These are phyloP conservation scores for Penicillium pulvis DNA, from an alignment of 495 filamentous ascomycete genomes.

Conservation along the genomic window DNA sequence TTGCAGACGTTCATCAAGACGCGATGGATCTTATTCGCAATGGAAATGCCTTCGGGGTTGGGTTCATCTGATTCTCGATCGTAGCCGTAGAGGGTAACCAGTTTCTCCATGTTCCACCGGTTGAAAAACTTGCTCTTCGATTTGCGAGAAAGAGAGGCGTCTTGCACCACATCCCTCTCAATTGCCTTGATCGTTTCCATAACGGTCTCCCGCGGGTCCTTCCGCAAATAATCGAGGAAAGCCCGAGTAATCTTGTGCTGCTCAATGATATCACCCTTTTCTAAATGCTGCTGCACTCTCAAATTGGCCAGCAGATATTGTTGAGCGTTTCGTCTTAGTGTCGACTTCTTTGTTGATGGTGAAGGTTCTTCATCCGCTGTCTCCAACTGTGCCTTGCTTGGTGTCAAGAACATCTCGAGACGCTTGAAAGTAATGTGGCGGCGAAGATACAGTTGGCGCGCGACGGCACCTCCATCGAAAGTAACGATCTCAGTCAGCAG, in stretches of 20 bases:
- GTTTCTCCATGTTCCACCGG: slow-evolving; percentile 65
- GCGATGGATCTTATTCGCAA: slow-evolving; percentile 65
- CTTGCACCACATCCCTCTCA: slow-evolving; percentile 66
- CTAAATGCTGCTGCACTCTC: slow-evolving; percentile 65
- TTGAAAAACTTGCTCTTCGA: slow-evolving; percentile 74
- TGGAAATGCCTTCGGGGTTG: slow-evolving; percentile 36
- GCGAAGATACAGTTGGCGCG: slow-evolving; percentile 67
- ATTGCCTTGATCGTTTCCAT: slow-evolving; percentile 66
- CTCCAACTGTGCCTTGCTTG: slow-evolving; percentile 48
- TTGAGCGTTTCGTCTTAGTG: slow-evolving; percentile 74
- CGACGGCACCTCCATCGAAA: slow-evolving; percentile 79
- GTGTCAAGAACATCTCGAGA: slow-evolving; percentile 56
- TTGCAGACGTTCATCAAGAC: slow-evolving; percentile 76
- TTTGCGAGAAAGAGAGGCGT: slow-evolving; percentile 65
- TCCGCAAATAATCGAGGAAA: slow-evolving; percentile 67
- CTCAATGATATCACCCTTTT: slow-evolving; percentile 74
- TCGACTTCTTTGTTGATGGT: slow-evolving; percentile 55
- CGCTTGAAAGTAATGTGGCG: slow-evolving; percentile 73
- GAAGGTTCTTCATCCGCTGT: slow-evolving; percentile 50
- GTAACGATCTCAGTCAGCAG: slow-evolving; percentile 75
- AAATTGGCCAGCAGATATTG: slow-evolving; percentile 74
- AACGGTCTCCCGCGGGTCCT: slow-evolving; percentile 71
- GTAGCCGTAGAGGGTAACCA: slow-evolving; percentile 74
- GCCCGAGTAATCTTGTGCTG: slow-evolving; percentile 69
- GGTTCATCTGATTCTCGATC: slow-evolving; percentile 42